phyloP scores from a whole-genome alignment of 2,329 filamentous ascomycete genomes.

The Zarea fungicola region DNA sequence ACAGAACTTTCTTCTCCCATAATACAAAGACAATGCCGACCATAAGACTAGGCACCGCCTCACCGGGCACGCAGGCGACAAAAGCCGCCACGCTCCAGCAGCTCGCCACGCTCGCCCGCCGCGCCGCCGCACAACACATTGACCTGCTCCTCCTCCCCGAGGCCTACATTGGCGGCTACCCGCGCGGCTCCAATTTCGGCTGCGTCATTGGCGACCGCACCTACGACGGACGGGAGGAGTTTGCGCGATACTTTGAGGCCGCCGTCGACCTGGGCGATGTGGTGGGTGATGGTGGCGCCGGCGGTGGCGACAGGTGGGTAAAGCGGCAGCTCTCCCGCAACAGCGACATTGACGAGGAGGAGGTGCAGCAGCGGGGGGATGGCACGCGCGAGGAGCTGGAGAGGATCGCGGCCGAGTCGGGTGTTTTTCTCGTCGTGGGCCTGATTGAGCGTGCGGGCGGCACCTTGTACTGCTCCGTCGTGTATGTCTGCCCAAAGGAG shows the following conservation, averaged over 20 bases:
- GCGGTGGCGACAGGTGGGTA: constrained; percentile 69
- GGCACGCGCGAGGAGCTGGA: constrained; percentile 77
- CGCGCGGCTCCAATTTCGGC: constrained; percentile 74
- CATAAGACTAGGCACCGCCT: constrained; percentile 52
- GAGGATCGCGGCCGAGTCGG: constrained; percentile 66
- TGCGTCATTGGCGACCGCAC: constrained; percentile 65
- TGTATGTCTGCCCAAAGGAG: constrained; percentile 72
- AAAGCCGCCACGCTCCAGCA: constrained; percentile 58
- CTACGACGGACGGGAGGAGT: constrained; percentile 71
- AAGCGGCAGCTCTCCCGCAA: constrained; percentile 44
- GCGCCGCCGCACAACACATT: constrained; percentile 51
- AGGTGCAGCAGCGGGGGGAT: constrained; percentile 42
- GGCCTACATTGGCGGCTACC: constrained; percentile 88
- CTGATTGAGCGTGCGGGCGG: constrained; percentile 76
- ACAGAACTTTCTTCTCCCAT: too few species aligned
- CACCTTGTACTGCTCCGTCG: constrained; percentile 74
- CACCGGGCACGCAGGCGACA: constrained; percentile 46
- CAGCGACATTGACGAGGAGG: not conserved
- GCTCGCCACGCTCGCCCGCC: constrained; percentile 56
- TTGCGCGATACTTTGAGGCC: constrained; percentile 68
- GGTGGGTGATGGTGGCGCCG: constrained; percentile 49
- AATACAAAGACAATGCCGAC: constrained; percentile 9
- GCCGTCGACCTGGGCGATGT: constrained; percentile 84
- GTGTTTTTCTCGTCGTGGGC: constrained; percentile 77
- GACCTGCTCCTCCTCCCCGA: constrained; percentile 85